These are phyloP conservation scores for Medicago arabica DNA, from an alignment of 306 rosid species.

Conservation along the genomic window DNA sequence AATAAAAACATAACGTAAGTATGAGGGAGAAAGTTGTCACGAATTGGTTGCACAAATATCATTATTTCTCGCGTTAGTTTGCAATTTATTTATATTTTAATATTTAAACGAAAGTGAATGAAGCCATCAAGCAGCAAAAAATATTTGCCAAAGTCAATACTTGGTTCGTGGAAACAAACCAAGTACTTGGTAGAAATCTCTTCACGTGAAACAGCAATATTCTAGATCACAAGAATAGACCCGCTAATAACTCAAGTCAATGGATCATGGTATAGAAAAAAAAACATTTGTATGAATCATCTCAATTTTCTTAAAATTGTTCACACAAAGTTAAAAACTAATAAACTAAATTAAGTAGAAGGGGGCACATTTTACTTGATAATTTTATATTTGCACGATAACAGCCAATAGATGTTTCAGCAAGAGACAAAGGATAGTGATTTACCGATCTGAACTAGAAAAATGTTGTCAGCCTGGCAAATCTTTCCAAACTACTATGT, in stretches of 20 bases:
- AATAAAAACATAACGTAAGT: too few relatives aligned
- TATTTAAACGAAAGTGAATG: too few relatives aligned
- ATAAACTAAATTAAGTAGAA: background rate
- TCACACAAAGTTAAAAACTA: background rate
- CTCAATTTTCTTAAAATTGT: background rate
- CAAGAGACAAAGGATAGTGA: background rate
- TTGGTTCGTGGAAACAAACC: background rate
- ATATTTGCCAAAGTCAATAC: background rate
- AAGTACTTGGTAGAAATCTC: background rate
- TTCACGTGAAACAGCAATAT: conserved; percentile 3
- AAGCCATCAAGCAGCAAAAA: background rate
- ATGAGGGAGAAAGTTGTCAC: too few relatives aligned
- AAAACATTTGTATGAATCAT: conserved; percentile 8
- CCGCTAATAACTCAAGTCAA: conserved; percentile 18
- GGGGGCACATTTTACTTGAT: background rate
- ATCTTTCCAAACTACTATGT: background rate
- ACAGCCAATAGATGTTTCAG: background rate
- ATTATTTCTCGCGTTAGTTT: too few relatives aligned
- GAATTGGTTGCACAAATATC: too few relatives aligned
- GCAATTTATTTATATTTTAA: too few relatives aligned
- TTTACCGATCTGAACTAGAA: background rate
- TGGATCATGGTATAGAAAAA: background rate
- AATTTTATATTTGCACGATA: background rate
- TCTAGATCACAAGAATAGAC: background rate
- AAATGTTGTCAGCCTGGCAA: conserved; percentile 9